A percentile compares a stretch with the other conserved stretches of the same genome.
Evolutionary conservation across 2,329 filamentous ascomycete genomes (phyloP).

Genomic region (Ophiocordyceps sinensis): DNA sequence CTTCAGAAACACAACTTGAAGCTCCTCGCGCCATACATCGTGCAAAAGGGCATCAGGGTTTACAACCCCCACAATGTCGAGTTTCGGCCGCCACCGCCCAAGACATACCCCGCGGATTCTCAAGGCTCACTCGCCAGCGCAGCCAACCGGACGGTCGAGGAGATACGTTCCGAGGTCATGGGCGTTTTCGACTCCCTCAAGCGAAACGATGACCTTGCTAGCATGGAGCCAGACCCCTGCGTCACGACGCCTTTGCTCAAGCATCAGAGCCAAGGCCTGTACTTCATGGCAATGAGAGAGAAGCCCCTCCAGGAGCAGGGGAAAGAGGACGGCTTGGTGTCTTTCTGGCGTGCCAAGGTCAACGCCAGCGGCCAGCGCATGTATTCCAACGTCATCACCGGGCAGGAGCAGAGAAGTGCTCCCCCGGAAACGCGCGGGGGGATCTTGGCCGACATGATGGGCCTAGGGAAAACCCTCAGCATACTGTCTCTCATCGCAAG

Average conservation of each 20-base stretch:
- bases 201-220: slow-evolving; percentile 59
- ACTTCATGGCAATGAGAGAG: slow-evolving; percentile 75
- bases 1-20: slow-evolving; percentile 50
- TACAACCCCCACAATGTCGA: slow-evolving; percentile 59
- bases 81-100: slow-evolving; percentile 25
- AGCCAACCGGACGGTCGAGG: slow-evolving; percentile 56
- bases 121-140: slow-evolving; percentile 13
- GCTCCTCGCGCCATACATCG: slow-evolving; percentile 49
- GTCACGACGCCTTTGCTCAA: slow-evolving; percentile 57
- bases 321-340: slow-evolving; percentile 47
- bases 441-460: slow-evolving; percentile 77
- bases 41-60: slow-evolving; percentile 54
- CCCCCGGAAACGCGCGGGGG: slow-evolving; percentile 58
- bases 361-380: slow-evolving; percentile 34
- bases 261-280: slow-evolving; percentile 82
- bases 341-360: slow-evolving; percentile 60
- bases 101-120: slow-evolving; percentile 17
- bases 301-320: slow-evolving; percentile 43
- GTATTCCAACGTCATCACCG: slow-evolving; percentile 80
- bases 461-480: slow-evolving; percentile 74
- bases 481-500: slow-evolving; percentile 64
- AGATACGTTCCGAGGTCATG: slow-evolving; percentile 72
- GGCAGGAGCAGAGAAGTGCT: slow-evolving; percentile 41
- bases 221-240: slow-evolving; percentile 48
- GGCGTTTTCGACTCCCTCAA: slow-evolving; percentile 78